Evolutionary conservation across 345 rosid species (phyloP).

Genomic region (Alliaria petiolata): DNA sequence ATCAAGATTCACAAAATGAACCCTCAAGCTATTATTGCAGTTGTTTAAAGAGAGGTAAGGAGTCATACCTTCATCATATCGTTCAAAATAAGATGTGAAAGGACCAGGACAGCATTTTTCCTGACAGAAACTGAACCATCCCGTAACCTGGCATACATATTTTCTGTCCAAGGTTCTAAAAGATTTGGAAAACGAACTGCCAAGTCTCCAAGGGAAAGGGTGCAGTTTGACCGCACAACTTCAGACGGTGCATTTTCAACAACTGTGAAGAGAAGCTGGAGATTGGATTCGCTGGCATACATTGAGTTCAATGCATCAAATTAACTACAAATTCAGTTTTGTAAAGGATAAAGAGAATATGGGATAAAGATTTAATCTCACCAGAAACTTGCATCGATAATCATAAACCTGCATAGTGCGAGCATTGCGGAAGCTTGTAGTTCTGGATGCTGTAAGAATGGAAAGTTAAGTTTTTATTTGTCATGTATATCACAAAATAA

Average conservation of each 20-base stretch:
- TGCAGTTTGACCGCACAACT: conserved; percentile 91
- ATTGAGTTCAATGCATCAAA: conserved; percentile 26
- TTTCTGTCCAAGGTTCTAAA: conserved; percentile 96
- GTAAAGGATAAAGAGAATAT: neutral
- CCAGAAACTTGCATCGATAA: conserved; percentile 90
- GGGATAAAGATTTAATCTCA: conserved; percentile 31
- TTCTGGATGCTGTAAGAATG: conserved; percentile 58
- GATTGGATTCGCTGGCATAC: conserved; percentile 74
- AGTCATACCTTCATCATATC: conserved; percentile 96
- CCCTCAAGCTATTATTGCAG: conserved; percentile 1
- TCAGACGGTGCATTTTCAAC: conserved; percentile 93
- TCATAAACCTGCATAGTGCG: conserved; percentile 89
- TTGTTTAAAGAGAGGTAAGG: neutral
- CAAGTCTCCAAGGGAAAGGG: conserved; percentile 93
- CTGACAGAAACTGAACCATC: conserved; percentile 81
- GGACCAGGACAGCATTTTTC: conserved; percentile 97
- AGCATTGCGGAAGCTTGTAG: conserved; percentile 97
- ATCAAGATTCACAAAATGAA: conserved; percentile 33
- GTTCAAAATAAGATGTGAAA: conserved; percentile 95
- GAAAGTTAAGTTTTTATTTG: neutral
- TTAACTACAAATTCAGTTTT: neutral
- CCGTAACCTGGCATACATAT: conserved; percentile 76
- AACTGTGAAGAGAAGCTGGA: conserved; percentile 95
- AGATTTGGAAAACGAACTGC: conserved; percentile 97
- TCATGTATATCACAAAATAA: neutral